Conservation (phyloP, 768 basidiomycete genomes). For the Saitozyma podzolica region DNA sequence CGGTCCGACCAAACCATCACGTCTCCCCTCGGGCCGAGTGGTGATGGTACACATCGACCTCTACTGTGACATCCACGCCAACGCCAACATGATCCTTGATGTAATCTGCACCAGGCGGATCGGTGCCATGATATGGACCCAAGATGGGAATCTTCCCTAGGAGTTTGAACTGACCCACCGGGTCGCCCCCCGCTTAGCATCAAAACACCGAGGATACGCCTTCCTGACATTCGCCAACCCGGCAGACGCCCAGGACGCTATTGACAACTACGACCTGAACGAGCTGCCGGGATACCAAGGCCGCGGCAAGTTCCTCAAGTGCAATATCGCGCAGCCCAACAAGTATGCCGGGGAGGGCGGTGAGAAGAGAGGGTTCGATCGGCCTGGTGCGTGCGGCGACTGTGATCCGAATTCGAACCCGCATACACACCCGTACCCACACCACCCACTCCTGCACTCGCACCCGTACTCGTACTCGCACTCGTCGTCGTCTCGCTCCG, state of each 20-base stretch:
- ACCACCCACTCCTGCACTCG: slow-evolving; percentile 1
- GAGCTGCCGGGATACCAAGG: slow-evolving; percentile 71
- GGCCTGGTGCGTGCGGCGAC: slow-evolving; percentile 38
- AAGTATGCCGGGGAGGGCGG: slow-evolving; percentile 64
- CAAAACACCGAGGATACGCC: slow-evolving; percentile 73
- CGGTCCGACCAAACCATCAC: no score
- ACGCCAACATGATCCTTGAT: no score
- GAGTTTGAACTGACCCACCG: background rate
- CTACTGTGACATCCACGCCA: no score
- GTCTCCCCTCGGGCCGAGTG: no score
- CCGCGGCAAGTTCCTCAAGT: slow-evolving; percentile 62
- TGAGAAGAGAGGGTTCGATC: slow-evolving; percentile 32
- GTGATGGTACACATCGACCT: no score
- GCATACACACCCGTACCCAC: background rate
- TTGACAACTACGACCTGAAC: slow-evolving; percentile 98
- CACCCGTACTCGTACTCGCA: no score
- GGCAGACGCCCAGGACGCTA: slow-evolving; percentile 88
- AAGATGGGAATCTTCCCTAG: no score
- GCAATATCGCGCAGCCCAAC: slow-evolving; percentile 77
- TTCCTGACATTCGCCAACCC: slow-evolving; percentile 82
- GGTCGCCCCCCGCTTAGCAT: slow-evolving; percentile 18
- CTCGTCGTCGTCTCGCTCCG: no score
- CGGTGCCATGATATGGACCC: no score
- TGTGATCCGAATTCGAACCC: background rate
- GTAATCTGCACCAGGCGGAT: no score